Percentiles rank a stretch among this genome's conserved stretches.
Evolutionary conservation across 495 filamentous ascomycete genomes (phyloP).

Genomic region (Podospora tetraspora): DNA sequence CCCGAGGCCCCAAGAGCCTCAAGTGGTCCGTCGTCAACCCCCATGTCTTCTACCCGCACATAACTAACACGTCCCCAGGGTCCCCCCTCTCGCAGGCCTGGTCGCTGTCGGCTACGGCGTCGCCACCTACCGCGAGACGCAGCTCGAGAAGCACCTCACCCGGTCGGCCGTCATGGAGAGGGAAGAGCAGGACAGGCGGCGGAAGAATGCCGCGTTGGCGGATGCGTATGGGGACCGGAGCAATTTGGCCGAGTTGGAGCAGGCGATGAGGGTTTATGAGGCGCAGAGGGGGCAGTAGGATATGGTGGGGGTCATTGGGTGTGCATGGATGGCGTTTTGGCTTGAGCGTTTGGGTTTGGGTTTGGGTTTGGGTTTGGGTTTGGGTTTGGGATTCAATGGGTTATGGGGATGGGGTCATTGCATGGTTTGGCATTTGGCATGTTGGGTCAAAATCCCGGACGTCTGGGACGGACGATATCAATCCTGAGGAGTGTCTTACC

Average conservation of each 20-base stretch:
- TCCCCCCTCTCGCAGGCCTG: conserved; percentile 35
- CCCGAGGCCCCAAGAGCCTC: conserved; percentile 25
- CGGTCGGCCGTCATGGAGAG: conserved; percentile 17
- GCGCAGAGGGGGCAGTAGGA: conserved; percentile 24
- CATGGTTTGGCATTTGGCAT: neutral
- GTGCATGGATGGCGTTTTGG: neutral
- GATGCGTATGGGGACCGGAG: conserved; percentile 58
- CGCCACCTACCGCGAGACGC: conserved; percentile 28
- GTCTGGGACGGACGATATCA: too few relatives aligned
- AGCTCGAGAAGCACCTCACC: conserved; percentile 23
- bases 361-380: neutral
- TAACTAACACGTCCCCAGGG: conserved; percentile 21
- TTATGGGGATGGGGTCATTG: neutral
- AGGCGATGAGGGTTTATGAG: conserved; percentile 53
- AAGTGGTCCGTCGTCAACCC: conserved; percentile 39
- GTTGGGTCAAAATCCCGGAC: neutral
- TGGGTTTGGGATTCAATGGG: neutral
- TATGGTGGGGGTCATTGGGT: neutral
- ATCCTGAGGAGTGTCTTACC: too few relatives aligned
- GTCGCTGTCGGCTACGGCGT: conserved; percentile 41
- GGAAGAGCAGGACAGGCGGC: conserved; percentile 24
- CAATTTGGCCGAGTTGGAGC: conserved; percentile 51
- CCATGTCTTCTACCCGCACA: too few relatives aligned
- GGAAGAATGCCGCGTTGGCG: conserved; percentile 31
- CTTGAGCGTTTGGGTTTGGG: neutral